Percentiles rank a stretch among this genome's conserved stretches.
These are phyloP conservation scores for Mortierella hygrophila DNA, from an alignment of 192 early-diverging fungal species.

Conservation along the genomic window DNA sequence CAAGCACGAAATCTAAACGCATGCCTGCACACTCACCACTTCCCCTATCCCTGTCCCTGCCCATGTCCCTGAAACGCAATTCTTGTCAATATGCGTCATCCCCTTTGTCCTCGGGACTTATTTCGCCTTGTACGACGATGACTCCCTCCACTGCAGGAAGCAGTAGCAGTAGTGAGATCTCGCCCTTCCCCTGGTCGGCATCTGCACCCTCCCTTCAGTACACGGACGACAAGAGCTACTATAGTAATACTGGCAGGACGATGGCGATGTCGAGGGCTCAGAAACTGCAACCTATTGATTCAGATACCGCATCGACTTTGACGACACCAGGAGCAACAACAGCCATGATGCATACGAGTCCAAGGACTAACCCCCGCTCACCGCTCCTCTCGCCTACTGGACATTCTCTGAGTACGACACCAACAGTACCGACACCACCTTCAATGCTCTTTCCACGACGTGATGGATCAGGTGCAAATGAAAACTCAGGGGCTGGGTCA, in stretches of 20 bases:
- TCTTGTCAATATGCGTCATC: neutral
- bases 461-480: too few species aligned
- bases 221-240: neutral
- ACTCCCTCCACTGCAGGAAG: neutral
- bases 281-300: neutral
- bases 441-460: too few species aligned
- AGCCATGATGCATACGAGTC: too few species aligned
- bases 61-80: neutral
- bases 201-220: neutral
- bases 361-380: too few species aligned
- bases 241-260: neutral
- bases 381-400: too few species aligned
- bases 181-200: neutral
- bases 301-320: neutral
- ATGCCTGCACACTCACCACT: neutral
- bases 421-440: too few species aligned
- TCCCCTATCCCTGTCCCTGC: neutral
- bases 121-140: neutral
- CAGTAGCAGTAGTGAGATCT: neutral
- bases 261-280: neutral
- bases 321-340: neutral
- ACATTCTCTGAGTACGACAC: too few species aligned
- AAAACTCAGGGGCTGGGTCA: neutral
- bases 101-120: neutral
- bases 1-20: neutral